Evolutionary conservation across 2,329 filamentous ascomycete genomes (phyloP).

Genomic region (Colletotrichum sansevieriae): DNA sequence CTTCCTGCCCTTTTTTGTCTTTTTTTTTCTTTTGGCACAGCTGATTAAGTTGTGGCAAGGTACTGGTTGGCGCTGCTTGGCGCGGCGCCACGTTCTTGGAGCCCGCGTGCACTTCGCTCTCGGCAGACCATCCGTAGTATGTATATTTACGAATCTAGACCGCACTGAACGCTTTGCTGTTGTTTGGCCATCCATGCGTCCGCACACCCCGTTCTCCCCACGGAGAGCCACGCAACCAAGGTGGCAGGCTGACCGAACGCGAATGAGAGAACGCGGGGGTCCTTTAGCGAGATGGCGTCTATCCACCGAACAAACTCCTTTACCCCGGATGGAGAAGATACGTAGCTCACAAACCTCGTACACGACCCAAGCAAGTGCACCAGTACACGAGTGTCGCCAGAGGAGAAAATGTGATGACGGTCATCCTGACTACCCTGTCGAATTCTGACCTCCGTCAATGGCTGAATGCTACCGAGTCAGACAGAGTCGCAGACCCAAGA

Average conservation of each 20-base stretch:
- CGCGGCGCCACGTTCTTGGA: slow-evolving; percentile 31
- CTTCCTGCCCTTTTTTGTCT: no score
- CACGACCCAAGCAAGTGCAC: slow-evolving; percentile 19
- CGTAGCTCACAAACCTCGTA: slow-evolving; percentile 22
- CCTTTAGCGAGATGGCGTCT: not conserved
- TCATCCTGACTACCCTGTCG: not conserved
- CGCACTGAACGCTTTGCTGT: not conserved
- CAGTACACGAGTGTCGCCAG: not conserved
- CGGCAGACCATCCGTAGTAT: slow-evolving; percentile 10
- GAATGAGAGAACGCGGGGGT: slow-evolving; percentile 19
- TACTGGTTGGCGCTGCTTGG: slow-evolving; percentile 30
- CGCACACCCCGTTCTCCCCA: not conserved
- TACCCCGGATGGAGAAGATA: slow-evolving; percentile 25
- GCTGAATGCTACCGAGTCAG: slow-evolving; percentile 27
- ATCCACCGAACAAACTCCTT: slow-evolving; percentile 1
- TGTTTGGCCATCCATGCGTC: slow-evolving; percentile 1
- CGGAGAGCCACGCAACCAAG: not conserved
- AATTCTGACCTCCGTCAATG: not conserved
- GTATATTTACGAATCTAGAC: slow-evolving; percentile 22
- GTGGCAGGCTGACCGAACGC: not conserved
- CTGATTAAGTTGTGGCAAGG: slow-evolving; percentile 22
- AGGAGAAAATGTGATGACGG: slow-evolving; percentile 1
- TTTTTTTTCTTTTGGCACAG: slow-evolving; percentile 1
- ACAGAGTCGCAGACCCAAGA: slow-evolving; percentile 34
- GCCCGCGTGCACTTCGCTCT: slow-evolving; percentile 24